Evolutionary conservation across 2,329 filamentous ascomycete species (phyloP), one percentile per base, ranked within the genome.

Genomic region (Furcasterigmium furcatum): DNA sequence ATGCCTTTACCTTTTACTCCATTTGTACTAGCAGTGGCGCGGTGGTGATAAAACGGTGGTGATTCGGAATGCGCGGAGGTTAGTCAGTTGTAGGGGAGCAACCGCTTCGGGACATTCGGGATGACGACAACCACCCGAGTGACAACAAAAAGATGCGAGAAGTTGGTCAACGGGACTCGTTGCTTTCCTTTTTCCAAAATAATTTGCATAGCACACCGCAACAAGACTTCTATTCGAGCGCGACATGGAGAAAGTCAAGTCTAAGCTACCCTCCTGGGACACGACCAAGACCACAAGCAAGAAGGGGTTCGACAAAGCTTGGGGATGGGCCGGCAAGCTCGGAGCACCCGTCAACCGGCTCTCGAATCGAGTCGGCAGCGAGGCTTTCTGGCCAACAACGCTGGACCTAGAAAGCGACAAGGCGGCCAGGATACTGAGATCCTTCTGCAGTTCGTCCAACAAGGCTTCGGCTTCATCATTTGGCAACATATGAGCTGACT

Each of bases 351-450:
- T 95, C 58, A 95, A 95, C 61, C 82, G 77, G 49, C 65, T 95
- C 19, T 88, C 85, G n/a, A 90, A 94, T 66, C 89, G 85, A 65
- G 73, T 95, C 22, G 89, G 89, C n/a, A 67, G 67, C 41, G 89
- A 95, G 65, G 85, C 88, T n/a, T 95, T 95, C 65, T 87, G 91
- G 79, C 90, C 91, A 1, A 88, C 86, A 44, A 84, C 85, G 1
- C 72, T 95, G 51, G 90, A 95, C 61, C 89, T 90, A 64, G 91
- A 96, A 70, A 87, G 85, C 55, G 89, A 95, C 67, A 96, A 95
- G 71, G 88, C 89, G 1, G 89, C 91, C 25, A 74, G 87, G 12
- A 95, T 95, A 39, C 64, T 96, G 24, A 80, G 80, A 59, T 87
- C 83, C 50, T 96, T 96, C 65, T 95, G 89, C 72, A 92, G 84